phyloP scores from a whole-genome alignment of 352 stramenopile genomes.

The Pythium apleroticum region DNA sequence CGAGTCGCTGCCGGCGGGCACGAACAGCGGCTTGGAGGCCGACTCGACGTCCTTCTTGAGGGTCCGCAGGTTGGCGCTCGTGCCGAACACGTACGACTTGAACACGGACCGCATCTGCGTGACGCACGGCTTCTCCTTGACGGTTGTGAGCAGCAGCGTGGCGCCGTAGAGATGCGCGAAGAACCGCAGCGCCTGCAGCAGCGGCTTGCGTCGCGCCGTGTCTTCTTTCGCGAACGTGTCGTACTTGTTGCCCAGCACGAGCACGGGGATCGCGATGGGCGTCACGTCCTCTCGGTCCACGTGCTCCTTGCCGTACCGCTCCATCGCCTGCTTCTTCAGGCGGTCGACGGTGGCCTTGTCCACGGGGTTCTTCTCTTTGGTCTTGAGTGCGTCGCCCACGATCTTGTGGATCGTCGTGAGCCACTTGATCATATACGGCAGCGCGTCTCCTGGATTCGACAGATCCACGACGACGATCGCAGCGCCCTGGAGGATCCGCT shows the following conservation, averaged over 20 bases:
- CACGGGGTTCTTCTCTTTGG: constrained; percentile 66
- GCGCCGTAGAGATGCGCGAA: constrained; percentile 87
- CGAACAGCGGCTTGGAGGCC: constrained; percentile 59
- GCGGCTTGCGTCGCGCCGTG: constrained; percentile 76
- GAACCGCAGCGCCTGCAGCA: constrained; percentile 85
- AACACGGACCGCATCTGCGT: constrained; percentile 66
- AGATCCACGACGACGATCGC: constrained; percentile 87
- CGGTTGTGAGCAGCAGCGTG: constrained; percentile 82
- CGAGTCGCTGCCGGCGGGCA: constrained; percentile 64
- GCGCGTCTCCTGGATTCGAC: constrained; percentile 71
- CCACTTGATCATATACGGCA: constrained; percentile 82
- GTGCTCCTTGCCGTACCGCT: constrained; percentile 57
- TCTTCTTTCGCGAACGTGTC: constrained; percentile 89
- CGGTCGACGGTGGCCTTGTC: constrained; percentile 59
- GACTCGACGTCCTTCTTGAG: constrained; percentile 65
- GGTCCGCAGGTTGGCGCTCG: constrained; percentile 34
- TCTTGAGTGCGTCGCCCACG: constrained; percentile 54
- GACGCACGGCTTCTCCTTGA: constrained; percentile 83
- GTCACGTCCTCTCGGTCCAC: constrained; percentile 74
- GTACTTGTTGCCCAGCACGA: constrained; percentile 90
- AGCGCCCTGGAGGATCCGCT: constrained; percentile 71
- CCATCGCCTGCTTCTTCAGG: constrained; percentile 49
- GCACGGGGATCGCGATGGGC: constrained; percentile 68
- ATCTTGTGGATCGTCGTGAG: constrained; percentile 53
- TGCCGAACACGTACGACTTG: constrained; percentile 66